phyloP scores from a whole-genome alignment of 116 monocot genomes.

The Trichopus zeylanicus region DNA sequence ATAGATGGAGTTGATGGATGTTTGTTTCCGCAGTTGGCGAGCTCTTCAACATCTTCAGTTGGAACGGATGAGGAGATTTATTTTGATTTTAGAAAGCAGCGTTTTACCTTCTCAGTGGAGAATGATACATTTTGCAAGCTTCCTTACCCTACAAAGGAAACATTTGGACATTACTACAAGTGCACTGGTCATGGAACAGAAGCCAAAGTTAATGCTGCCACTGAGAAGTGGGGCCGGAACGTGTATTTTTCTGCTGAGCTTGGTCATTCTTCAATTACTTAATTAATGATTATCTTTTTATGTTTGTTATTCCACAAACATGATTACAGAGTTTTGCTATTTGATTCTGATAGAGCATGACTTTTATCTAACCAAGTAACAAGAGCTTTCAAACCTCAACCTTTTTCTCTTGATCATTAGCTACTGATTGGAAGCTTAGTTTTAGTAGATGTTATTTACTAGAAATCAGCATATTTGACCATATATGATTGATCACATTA shows the following conservation, averaged over 20 bases:
- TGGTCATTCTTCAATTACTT: no score
- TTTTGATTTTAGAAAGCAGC: conserved; percentile 98
- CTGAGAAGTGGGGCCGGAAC: conserved; percentile 96
- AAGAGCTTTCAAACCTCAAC: no score
- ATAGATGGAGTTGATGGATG: background rate
- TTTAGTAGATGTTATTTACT: no score
- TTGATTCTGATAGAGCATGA: no score
- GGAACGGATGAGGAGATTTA: conserved; percentile 58
- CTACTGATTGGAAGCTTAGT: no score
- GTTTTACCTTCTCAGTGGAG: conserved; percentile 65
- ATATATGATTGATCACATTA: no score
- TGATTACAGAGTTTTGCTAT: no score
- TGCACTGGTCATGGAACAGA: conserved; percentile 88
- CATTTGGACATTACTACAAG: conserved; percentile 78
- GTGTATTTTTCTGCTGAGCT: conserved; percentile 54
- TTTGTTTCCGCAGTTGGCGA: conserved; percentile 50
- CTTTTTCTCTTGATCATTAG: no score
- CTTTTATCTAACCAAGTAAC: no score
- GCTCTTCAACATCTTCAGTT: conserved; percentile 36
- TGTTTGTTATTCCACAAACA: no score
- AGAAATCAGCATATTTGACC: no score
- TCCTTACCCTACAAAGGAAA: conserved; percentile 85
- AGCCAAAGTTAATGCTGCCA: conserved; percentile 68
- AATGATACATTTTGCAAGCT: conserved; percentile 77
- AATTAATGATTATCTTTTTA: no score